Evolutionary conservation across 2,329 filamentous ascomycete species (phyloP).

Genomic region (Aspergillus fructus): DNA sequence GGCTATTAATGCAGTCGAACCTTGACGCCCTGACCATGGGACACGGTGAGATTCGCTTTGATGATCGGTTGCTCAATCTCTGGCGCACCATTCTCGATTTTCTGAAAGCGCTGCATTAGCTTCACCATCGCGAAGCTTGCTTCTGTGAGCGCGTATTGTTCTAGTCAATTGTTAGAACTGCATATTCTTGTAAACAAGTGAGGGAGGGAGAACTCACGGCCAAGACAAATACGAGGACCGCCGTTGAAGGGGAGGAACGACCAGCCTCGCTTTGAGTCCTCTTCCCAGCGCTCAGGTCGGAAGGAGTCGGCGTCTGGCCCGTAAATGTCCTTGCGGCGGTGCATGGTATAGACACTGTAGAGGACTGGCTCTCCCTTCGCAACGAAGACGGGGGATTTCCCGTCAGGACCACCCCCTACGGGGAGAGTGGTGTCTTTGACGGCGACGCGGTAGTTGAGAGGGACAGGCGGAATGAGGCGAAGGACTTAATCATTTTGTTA

Average conservation of each 20-base stretch:
- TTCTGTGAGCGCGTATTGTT: conserved; percentile 45
- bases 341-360: conserved; percentile 72
- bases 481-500: conserved; percentile 31
- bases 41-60: conserved; percentile 30
- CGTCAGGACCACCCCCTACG: conserved; percentile 60
- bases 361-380: conserved; percentile 64
- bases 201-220: conserved; percentile 28
- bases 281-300: conserved; percentile 53
- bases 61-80: conserved; percentile 30
- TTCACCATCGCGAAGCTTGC: conserved; percentile 41
- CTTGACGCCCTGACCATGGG: conserved; percentile 32
- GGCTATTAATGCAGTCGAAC: conserved; percentile 24
- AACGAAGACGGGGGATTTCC: conserved; percentile 60
- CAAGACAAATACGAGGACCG: conserved; percentile 41
- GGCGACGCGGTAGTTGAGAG: conserved; percentile 45
- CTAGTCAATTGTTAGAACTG: conserved; percentile 17
- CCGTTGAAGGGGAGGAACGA: conserved; percentile 41
- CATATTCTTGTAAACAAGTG: neutral
- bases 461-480: conserved; percentile 47
- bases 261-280: conserved; percentile 34
- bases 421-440: conserved; percentile 45
- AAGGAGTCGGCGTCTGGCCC: conserved; percentile 47
- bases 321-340: conserved; percentile 58
- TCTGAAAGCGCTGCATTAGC: conserved; percentile 39
- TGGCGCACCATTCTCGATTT: conserved; percentile 36